Conservation (phyloP, 495 filamentous ascomycete genomes). For the Haplographium delicatum region DNA sequence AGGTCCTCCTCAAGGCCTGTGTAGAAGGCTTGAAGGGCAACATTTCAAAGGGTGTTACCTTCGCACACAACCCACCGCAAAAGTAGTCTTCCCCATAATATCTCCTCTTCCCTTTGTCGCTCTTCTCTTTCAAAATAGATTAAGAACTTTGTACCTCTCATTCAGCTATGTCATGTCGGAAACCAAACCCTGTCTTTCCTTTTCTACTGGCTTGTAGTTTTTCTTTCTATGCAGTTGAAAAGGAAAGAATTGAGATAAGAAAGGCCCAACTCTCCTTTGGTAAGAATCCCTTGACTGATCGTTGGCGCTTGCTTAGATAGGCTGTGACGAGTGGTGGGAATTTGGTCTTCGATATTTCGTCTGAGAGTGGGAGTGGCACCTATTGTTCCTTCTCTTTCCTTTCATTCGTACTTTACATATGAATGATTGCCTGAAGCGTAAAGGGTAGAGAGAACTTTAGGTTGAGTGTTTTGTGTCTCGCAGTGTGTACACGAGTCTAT, state of each 20-base stretch:
- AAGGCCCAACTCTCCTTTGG: slow-evolving; percentile 3
- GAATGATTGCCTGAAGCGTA: slow-evolving; percentile 5
- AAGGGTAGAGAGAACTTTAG: not conserved
- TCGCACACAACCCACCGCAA: slow-evolving; percentile 75
- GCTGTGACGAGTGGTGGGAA: slow-evolving; percentile 13
- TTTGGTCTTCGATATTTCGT: slow-evolving; percentile 7
- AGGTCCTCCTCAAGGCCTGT: slow-evolving; percentile 73
- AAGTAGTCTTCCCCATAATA: slow-evolving; percentile 47
- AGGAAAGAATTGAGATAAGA: not conserved
- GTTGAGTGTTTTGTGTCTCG: too few relatives aligned
- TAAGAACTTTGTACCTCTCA: not conserved
- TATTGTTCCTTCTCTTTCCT: slow-evolving; percentile 16
- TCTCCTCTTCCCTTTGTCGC: slow-evolving; percentile 4
- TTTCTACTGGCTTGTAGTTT: slow-evolving; percentile 2
- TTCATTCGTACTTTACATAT: slow-evolving; percentile 16
- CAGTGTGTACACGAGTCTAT: not conserved
- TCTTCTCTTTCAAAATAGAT: slow-evolving; percentile 1
- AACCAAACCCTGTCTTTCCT: slow-evolving; percentile 4
- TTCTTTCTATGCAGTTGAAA: slow-evolving; percentile 4
- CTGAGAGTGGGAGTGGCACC: slow-evolving; percentile 3
- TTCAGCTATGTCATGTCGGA: not conserved
- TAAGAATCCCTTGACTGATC: slow-evolving; percentile 27
- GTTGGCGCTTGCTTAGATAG: slow-evolving; percentile 28
- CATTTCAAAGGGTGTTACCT: slow-evolving; percentile 88
- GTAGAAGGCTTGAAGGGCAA: slow-evolving; percentile 78